Evolutionary conservation across 106 monocot species (phyloP).

Genomic region (Iris macrosiphon): DNA sequence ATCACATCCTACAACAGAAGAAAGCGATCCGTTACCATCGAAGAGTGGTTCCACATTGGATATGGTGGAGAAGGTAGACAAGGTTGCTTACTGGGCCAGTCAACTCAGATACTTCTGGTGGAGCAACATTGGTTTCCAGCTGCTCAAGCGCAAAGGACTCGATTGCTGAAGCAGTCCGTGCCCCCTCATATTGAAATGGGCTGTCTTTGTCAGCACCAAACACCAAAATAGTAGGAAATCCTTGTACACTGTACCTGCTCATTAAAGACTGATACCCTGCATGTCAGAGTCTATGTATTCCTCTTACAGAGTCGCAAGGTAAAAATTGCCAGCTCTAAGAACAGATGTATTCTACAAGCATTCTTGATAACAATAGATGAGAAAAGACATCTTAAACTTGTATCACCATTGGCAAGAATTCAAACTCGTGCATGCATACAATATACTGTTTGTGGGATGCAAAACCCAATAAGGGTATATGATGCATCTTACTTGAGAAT

Average conservation of each 20-base stretch:
- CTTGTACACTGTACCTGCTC: conserved; percentile 98
- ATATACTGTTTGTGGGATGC: too few species aligned
- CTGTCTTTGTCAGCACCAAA: conserved; percentile 89
- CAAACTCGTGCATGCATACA: too few species aligned
- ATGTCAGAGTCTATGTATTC: too few species aligned
- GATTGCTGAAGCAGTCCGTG: conserved; percentile 68
- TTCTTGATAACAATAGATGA: too few species aligned
- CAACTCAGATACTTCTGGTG: conserved; percentile 77
- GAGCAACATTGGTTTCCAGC: conserved; percentile 66
- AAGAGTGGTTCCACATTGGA: background rate
- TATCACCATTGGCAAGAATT: too few species aligned
- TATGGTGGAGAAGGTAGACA: background rate
- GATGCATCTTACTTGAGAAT: too few species aligned
- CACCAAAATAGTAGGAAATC: conserved; percentile 97
- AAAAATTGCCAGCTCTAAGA: too few species aligned
- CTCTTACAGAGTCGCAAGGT: too few species aligned
- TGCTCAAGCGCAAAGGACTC: conserved; percentile 90
- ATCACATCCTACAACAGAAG: conserved; percentile 58
- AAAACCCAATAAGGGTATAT: too few species aligned
- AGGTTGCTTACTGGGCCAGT: conserved; percentile 55
- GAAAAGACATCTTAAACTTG: too few species aligned
- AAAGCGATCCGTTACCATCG: background rate
- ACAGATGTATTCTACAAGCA: too few species aligned
- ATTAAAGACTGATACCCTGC: conserved; percentile 68
- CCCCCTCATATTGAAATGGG: conserved; percentile 78